Evolutionary conservation across 2,329 filamentous ascomycete species (phyloP).

Genomic region (Pseudogymnoascus sp.): DNA sequence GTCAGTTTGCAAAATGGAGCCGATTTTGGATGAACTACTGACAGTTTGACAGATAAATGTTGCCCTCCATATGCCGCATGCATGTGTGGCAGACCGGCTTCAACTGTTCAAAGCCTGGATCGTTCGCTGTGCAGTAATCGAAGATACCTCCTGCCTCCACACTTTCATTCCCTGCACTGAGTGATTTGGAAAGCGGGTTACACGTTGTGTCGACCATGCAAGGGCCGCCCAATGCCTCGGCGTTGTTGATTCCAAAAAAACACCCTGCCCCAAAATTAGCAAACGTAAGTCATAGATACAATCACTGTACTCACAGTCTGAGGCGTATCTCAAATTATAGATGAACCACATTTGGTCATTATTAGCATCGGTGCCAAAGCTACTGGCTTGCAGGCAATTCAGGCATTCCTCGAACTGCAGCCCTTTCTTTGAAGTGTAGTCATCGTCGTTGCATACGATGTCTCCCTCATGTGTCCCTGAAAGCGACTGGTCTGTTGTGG

Average conservation of each 20-base stretch:
- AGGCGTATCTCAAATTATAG: constrained; percentile 4
- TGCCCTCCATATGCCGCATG: background rate
- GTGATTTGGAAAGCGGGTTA: background rate
- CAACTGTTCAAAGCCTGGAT: background rate
- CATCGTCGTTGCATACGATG: constrained; percentile 28
- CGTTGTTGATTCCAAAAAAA: background rate
- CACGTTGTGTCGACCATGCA: constrained; percentile 6
- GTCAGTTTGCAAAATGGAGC: background rate
- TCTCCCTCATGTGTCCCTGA: constrained; percentile 39
- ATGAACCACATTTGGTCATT: constrained; percentile 9
- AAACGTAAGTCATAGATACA: background rate
- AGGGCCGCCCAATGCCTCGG: background rate
- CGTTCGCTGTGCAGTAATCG: background rate
- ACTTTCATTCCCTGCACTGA: background rate
- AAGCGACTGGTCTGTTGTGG: constrained; percentile 27
- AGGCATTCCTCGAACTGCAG: constrained; percentile 9
- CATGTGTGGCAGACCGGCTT: background rate
- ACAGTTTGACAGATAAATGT: background rate
- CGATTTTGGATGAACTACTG: background rate
- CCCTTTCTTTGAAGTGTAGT: constrained; percentile 13
- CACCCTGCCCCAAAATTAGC: background rate
- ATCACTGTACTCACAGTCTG: background rate
- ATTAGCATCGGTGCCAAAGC: background rate
- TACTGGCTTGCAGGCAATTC: constrained; percentile 3
- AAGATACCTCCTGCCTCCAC: background rate